Evolutionary conservation across 2,329 filamentous ascomycete genomes (phyloP), one percentile per base, ranked within the genome.

Genomic region (Colletotrichum tanaceti): DNA sequence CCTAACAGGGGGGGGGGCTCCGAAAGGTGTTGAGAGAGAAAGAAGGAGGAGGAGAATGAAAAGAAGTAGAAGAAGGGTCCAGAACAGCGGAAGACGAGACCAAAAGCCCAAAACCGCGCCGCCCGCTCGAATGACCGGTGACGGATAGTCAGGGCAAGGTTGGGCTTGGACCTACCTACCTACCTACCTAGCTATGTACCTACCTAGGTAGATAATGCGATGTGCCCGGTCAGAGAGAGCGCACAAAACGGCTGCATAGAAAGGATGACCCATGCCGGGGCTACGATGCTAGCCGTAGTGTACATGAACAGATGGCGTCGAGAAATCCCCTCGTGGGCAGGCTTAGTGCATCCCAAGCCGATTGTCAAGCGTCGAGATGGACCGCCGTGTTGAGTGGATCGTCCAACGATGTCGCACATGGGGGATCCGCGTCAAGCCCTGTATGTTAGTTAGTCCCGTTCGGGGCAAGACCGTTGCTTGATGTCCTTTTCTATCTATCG

Each of bases 351-450:
- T 58, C 63, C 24, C 49, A 53, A 22, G 24, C 50, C 44, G 46
- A 53, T 35, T 49, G 44, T 67, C 67, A 70, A 57, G 57, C 52
- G 43, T 68, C 32, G 49, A 68, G 54, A 65, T 58, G 44, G 47
- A 20, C 55, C 47, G 44, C 53, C 18, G 44, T 55, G 20, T 53
- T 38, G 22, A 62, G 68, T 62, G 68, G 63, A 68, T 68, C 68
- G 39, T 35, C 60, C 62, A 47, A 63, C 60, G 57, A 71, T 65
- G 70, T 68, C 59, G 68, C 68, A 68, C 70, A 70, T 70, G 58
- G 62, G 54, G 43, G 57, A 63, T 66, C 67, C 57, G 64, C 54
- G 54, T 61, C 63, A 55, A 61, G 55, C 41, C 69, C 61, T n/a
- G n/a, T n/a, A n/a, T 52, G 54, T 35, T 46, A 28, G n/a, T 71